Evolutionary conservation across 2,329 filamentous ascomycete genomes (phyloP).

Genomic region (Alternaria atra): DNA sequence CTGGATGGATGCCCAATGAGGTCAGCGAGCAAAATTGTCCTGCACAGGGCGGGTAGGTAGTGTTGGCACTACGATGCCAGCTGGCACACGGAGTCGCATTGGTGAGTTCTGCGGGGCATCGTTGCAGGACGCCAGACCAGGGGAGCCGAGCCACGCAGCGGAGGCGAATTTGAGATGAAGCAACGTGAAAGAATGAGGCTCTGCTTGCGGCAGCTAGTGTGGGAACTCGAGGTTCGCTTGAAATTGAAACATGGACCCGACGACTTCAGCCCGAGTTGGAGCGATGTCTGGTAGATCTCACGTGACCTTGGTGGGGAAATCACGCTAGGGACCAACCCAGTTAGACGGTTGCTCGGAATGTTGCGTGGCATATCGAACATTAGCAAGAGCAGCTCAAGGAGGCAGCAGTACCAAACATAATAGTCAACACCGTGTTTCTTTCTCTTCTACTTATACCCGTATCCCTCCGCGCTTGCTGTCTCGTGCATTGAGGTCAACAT

Average conservation of each 20-base stretch:
- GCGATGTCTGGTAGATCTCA: constrained; percentile 13
- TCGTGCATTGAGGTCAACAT: constrained; percentile 42
- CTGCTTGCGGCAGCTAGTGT: constrained; percentile 23
- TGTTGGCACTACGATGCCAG: constrained; percentile 46
- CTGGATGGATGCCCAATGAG: constrained; percentile 43
- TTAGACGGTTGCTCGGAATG: constrained; percentile 30
- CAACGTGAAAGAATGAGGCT: constrained; percentile 36
- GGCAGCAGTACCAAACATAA: constrained; percentile 34
- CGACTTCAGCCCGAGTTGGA: constrained; percentile 19
- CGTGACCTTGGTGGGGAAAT: constrained; percentile 17
- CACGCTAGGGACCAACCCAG: constrained; percentile 20
- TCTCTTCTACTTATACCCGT: constrained; percentile 20
- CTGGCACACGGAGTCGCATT: constrained; percentile 43
- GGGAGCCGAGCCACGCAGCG: constrained; percentile 34
- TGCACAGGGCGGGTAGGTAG: constrained; percentile 42
- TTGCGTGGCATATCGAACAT: constrained; percentile 50
- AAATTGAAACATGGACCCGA: constrained; percentile 19
- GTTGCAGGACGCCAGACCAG: constrained; percentile 34
- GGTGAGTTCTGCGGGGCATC: constrained; percentile 42
- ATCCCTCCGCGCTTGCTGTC: constrained; percentile 16
- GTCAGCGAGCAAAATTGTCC: constrained; percentile 43
- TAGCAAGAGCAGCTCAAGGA: constrained; percentile 43
- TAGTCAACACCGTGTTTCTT: constrained; percentile 33
- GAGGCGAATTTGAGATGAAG: constrained; percentile 26
- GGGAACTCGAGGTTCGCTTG: constrained; percentile 8